Conservation (phyloP, 805 yeast genomes). For the Jamesozyma hellenica region DNA sequence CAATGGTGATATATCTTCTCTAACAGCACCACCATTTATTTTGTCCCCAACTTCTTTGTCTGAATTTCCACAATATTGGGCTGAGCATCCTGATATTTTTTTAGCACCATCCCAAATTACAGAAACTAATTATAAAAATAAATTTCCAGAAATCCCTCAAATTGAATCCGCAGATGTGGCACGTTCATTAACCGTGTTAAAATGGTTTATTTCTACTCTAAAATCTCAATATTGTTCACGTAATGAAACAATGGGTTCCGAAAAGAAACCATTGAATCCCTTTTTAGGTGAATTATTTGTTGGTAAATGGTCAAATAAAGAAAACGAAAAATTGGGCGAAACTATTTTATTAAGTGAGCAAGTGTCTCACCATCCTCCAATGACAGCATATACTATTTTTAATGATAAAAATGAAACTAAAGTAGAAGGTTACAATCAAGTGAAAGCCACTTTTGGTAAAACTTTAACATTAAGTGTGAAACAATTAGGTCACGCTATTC, state of each 20-base stretch:
- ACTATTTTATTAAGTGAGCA: slow-evolving; percentile 80
- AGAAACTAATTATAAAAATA: slow-evolving; percentile 13
- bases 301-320: slow-evolving; percentile 70
- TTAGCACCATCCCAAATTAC: slow-evolving; percentile 51
- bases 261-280: slow-evolving; percentile 95
- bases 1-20: slow-evolving; percentile 84
- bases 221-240: slow-evolving; percentile 91
- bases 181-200: slow-evolving; percentile 69
- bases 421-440: slow-evolving; percentile 83
- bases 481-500: slow-evolving; percentile 85
- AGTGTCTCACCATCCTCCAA: slow-evolving; percentile 96
- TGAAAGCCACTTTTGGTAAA: slow-evolving; percentile 73
- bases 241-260: slow-evolving; percentile 85
- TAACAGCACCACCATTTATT: slow-evolving; percentile 97
- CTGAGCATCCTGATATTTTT: slow-evolving; percentile 79
- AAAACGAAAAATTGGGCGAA: slow-evolving; percentile 51
- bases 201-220: slow-evolving; percentile 85
- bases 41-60: slow-evolving; percentile 79
- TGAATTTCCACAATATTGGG: slow-evolving; percentile 95
- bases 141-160: slow-evolving; percentile 27
- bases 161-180: slow-evolving; percentile 37
- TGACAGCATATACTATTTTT: slow-evolving; percentile 80
- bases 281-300: slow-evolving; percentile 90
- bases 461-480: slow-evolving; percentile 70
- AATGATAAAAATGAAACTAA: slow-evolving; percentile 60